phyloP scores from a whole-genome alignment of 1,284 basidiomycete species.

The Malassezia caprae region DNA sequence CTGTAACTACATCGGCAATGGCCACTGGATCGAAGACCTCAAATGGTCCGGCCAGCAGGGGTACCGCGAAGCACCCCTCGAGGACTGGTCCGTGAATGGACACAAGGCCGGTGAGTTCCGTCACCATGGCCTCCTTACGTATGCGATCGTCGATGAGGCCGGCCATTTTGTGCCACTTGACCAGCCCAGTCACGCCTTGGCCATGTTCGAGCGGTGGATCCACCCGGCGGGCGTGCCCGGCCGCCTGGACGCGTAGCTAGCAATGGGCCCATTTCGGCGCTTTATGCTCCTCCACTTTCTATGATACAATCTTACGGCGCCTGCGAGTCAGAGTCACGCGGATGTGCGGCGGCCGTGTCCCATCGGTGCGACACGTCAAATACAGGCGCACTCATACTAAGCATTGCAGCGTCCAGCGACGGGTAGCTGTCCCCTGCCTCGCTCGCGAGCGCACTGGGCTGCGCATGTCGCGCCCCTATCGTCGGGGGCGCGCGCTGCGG shows the following conservation, averaged over 20 bases:
- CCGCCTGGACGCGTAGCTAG: conserved; percentile 6
- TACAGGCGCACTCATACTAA: conserved; percentile 31
- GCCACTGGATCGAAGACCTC: conserved; percentile 31
- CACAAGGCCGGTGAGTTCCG: conserved; percentile 27
- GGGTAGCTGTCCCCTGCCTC: not conserved
- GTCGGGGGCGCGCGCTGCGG: not conserved
- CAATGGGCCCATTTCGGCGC: not conserved
- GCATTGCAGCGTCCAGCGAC: conserved; percentile 31
- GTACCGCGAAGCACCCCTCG: conserved; percentile 24
- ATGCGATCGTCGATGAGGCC: conserved; percentile 29
- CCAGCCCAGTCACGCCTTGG: conserved; percentile 28
- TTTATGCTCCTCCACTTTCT: not conserved
- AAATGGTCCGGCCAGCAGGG: conserved; percentile 28
- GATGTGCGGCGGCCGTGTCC: not conserved
- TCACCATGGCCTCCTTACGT: conserved; percentile 27
- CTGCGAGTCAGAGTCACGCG: not conserved
- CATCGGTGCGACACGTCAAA: not conserved
- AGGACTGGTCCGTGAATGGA: conserved; percentile 27
- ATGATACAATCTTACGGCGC: not conserved
- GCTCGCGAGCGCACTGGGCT: not conserved
- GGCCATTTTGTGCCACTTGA: conserved; percentile 47
- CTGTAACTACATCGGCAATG: conserved; percentile 43
- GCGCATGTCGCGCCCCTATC: not conserved
- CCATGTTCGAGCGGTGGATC: conserved; percentile 40
- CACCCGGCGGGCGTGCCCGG: conserved; percentile 15